Percentiles rank a stretch among this genome's conserved stretches.
Evolutionary conservation across 441 rosid genomes (phyloP).

Genomic region (Geranium incanum): DNA sequence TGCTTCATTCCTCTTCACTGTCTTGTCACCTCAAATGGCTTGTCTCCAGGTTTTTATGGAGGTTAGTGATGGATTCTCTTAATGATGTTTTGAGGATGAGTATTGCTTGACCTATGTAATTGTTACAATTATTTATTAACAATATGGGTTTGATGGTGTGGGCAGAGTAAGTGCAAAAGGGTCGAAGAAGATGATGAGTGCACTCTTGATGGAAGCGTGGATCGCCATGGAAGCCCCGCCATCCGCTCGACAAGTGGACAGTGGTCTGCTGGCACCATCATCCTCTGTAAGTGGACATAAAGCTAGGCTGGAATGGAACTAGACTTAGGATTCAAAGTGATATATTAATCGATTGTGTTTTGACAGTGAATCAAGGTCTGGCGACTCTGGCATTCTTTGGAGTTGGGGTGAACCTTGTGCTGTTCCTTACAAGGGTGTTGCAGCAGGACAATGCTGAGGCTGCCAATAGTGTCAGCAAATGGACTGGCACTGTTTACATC

Average conservation of each 20-base stretch:
- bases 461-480: constrained; percentile 94
- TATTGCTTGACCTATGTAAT: no score
- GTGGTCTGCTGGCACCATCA: constrained; percentile 74
- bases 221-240: constrained; percentile 63
- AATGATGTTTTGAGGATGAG: not conserved
- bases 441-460: constrained; percentile 90
- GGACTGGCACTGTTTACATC: constrained; percentile 98
- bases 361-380: constrained; percentile 84
- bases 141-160: not conserved
- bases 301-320: no score
- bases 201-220: constrained; percentile 69
- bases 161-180: constrained; percentile 33
- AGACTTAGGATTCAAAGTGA: no score
- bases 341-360: not conserved
- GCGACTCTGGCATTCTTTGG: constrained; percentile 99
- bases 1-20: not conserved
- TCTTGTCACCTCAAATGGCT: constrained; percentile 32
- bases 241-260: constrained; percentile 54
- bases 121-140: not conserved
- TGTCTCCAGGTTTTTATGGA: constrained; percentile 47
- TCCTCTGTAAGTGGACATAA: constrained; percentile 39
- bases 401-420: constrained; percentile 88
- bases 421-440: constrained; percentile 89
- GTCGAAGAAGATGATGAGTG: constrained; percentile 15
- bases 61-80: constrained; percentile 23